These are phyloP conservation scores for Hemisphaericaspora nanyangensis DNA, from an alignment of 805 yeast species.

Conservation along the genomic window DNA sequence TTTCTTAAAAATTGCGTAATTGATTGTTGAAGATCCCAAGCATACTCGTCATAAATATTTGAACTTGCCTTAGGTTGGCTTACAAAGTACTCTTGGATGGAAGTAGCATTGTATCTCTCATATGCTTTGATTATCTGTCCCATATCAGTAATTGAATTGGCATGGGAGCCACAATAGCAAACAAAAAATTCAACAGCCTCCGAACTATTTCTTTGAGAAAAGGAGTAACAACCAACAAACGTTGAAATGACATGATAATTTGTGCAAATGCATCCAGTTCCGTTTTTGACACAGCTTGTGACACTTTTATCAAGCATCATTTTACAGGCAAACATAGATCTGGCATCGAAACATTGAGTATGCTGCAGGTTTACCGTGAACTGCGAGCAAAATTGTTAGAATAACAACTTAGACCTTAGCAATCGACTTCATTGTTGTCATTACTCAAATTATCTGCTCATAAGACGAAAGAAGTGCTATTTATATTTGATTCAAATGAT, in stretches of 20 bases:
- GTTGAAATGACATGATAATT: constrained; percentile 25
- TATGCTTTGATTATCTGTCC: constrained; percentile 15
- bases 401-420: too few relatives aligned
- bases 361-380: too few relatives aligned
- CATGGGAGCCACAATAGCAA: constrained; percentile 17
- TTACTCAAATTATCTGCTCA: too few relatives aligned
- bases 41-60: not conserved
- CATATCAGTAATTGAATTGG: constrained; percentile 16
- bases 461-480: too few relatives aligned
- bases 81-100: constrained; percentile 5
- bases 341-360: not conserved
- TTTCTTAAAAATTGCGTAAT: constrained; percentile 16
- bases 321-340: constrained; percentile 4
- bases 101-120: constrained; percentile 8
- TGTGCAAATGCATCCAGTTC: constrained; percentile 19
- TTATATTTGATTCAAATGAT: too few relatives aligned
- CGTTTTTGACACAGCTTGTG: not conserved
- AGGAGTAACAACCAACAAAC: constrained; percentile 23
- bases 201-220: constrained; percentile 9
- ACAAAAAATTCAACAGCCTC: constrained; percentile 8
- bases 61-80: not conserved
- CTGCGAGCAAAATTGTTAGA: too few relatives aligned
- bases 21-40: not conserved
- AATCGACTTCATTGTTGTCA: too few relatives aligned
- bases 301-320: constrained; percentile 1